Percentiles rank a stretch among this genome's conserved stretches.
Conservation (phyloP, 176 grass and related monocot genomes). For the Elymus sibiricus region DNA sequence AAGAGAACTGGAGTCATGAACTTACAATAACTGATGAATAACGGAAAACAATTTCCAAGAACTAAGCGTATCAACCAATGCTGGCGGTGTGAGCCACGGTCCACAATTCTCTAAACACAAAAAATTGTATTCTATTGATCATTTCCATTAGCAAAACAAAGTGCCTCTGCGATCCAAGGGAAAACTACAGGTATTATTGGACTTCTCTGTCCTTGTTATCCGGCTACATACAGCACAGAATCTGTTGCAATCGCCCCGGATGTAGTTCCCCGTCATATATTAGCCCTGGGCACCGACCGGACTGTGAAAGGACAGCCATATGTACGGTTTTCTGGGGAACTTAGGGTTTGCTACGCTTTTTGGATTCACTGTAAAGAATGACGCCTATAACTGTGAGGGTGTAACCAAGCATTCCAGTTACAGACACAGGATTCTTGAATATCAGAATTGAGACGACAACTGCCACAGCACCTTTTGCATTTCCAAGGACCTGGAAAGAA, state of each 20-base stretch:
- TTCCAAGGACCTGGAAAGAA: conserved; percentile 65
- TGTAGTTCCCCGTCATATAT: conserved; percentile 35
- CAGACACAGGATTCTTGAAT: conserved; percentile 80
- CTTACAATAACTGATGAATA: conserved; percentile 46
- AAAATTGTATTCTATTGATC: conserved; percentile 45
- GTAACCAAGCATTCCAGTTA: conserved; percentile 80
- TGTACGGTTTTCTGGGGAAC: conserved; percentile 39
- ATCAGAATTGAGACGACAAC: conserved; percentile 77
- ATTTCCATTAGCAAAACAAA: conserved; percentile 54
- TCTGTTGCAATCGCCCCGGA: conserved; percentile 18
- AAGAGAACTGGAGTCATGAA: conserved; percentile 29
- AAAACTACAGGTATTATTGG: conserved; percentile 44
- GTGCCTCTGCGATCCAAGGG: conserved; percentile 31
- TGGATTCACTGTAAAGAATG: conserved; percentile 84
- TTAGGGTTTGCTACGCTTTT: conserved; percentile 56
- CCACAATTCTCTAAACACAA: conserved; percentile 49
- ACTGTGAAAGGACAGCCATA: conserved; percentile 37
- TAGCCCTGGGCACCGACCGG: conserved; percentile 24
- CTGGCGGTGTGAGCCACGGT: conserved; percentile 34
- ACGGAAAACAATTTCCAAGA: conserved; percentile 29
- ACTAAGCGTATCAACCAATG: conserved; percentile 59
- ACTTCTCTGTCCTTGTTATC: conserved; percentile 35
- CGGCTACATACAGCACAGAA: conserved; percentile 14
- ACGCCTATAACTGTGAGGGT: conserved; percentile 70
- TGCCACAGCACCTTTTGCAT: conserved; percentile 84